Conservation (phyloP, 2,329 filamentous ascomycete genomes). For the Cladosporium sphaerospermum region DNA sequence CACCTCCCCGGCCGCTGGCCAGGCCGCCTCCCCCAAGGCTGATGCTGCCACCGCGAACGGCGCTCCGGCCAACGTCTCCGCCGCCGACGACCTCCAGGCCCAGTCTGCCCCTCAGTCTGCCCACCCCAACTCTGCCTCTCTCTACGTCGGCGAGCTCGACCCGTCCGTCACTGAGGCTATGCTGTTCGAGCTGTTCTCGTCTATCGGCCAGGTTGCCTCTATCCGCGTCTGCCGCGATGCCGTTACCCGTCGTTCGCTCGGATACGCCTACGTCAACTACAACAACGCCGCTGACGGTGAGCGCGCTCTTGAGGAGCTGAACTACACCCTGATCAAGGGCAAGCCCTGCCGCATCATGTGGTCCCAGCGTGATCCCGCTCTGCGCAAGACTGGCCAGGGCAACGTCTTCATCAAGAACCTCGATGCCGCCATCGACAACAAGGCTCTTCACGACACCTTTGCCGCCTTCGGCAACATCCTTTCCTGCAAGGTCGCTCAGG, state of each 20-base stretch:
- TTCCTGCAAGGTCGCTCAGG: slow-evolving; percentile 98
- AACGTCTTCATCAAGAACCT: slow-evolving; percentile 99
- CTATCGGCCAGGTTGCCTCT: slow-evolving; percentile 96
- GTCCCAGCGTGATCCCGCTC: slow-evolving; percentile 97
- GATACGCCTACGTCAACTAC: slow-evolving; percentile 99
- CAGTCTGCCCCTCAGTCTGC: slow-evolving; percentile 63
- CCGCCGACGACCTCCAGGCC: slow-evolving; percentile 58
- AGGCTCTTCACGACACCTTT: slow-evolving; percentile 98
- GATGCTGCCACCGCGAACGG: slow-evolving; percentile 56
- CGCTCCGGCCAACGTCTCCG: slow-evolving; percentile 53
- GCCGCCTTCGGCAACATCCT: slow-evolving; percentile 98
- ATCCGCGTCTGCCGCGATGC: slow-evolving; percentile 99
- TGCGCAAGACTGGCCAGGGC: slow-evolving; percentile 98
- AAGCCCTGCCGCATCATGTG: slow-evolving; percentile 99
- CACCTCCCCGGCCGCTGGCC: slow-evolving; percentile 59
- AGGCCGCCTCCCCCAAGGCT: slow-evolving; percentile 58
- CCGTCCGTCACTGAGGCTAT: slow-evolving; percentile 97
- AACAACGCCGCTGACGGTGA: slow-evolving; percentile 95
- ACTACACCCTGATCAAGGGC: slow-evolving; percentile 99
- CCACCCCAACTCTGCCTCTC: slow-evolving; percentile 87
- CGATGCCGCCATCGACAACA: slow-evolving; percentile 98
- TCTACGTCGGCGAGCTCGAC: slow-evolving; percentile 98
- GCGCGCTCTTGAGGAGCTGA: slow-evolving; percentile 97
- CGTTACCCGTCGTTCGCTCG: slow-evolving; percentile 95
- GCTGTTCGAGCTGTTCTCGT: slow-evolving; percentile 99